Evolutionary conservation across 176 grass and related monocot genomes (phyloP).

Genomic region (Raddia guianensis): DNA sequence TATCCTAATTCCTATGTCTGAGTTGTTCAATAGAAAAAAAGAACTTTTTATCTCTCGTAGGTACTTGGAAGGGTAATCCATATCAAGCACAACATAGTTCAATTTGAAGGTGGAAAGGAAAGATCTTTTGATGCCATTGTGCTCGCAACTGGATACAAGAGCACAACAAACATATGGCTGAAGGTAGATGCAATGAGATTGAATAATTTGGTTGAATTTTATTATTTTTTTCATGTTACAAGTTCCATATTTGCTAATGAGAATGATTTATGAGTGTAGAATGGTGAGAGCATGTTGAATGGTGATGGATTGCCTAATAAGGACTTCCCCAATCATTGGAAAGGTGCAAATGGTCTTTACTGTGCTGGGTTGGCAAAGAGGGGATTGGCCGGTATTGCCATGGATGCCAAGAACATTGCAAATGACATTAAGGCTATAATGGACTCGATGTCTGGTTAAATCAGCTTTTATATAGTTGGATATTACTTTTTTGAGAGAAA

Average conservation of each 20-base stretch:
- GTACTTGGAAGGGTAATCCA: neutral
- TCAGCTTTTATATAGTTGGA: too few species aligned
- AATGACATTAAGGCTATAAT: conserved; percentile 1
- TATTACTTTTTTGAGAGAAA: too few species aligned
- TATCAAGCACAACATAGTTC: neutral
- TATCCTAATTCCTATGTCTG: too few species aligned
- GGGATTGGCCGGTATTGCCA: conserved; percentile 37
- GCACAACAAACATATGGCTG: conserved; percentile 36
- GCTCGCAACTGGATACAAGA: conserved; percentile 54
- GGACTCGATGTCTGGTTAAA: neutral
- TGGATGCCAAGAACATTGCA: conserved; percentile 43
- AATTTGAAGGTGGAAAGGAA: conserved; percentile 24
- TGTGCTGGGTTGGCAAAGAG: conserved; percentile 24
- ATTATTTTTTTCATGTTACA: neutral
- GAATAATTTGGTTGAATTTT: neutral
- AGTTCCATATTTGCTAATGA: neutral
- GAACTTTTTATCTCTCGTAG: neutral
- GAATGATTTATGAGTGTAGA: neutral
- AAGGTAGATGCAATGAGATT: conserved; percentile 16
- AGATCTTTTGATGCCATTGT: conserved; percentile 31
- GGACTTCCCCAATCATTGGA: conserved; percentile 43
- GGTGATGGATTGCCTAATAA: conserved; percentile 31
- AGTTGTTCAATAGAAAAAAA: neutral
- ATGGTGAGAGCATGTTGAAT: conserved; percentile 1
- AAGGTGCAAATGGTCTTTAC: conserved; percentile 47